These are phyloP conservation scores for Phytopythium litorale DNA, from an alignment of 352 stramenopile species.

Conservation along the genomic window DNA sequence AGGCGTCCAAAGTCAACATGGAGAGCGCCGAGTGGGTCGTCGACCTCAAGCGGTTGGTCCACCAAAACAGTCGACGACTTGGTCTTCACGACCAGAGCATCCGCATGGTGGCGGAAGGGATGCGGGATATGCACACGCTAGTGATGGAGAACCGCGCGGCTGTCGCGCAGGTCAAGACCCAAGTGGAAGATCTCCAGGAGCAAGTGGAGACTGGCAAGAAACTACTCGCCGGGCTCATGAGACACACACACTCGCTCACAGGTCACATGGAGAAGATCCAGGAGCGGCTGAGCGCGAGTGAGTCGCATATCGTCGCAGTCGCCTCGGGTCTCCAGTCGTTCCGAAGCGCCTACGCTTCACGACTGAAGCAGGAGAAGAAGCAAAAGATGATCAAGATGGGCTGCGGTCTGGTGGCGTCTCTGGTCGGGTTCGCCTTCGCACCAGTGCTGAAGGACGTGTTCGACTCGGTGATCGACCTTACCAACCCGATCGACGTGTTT, in stretches of 20 bases:
- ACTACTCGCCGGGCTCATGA: slow-evolving; percentile 8
- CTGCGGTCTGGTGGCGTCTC: slow-evolving; percentile 14
- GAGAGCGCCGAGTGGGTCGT: slow-evolving; percentile 29
- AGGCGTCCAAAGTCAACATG: slow-evolving; percentile 32
- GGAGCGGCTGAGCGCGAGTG: slow-evolving; percentile 8
- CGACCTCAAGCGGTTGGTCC: slow-evolving; percentile 26
- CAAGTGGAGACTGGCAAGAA: slow-evolving; percentile 8
- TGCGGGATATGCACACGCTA: slow-evolving; percentile 11
- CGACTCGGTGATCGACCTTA: slow-evolving; percentile 19
- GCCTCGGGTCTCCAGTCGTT: slow-evolving; percentile 14
- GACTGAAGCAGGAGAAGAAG: slow-evolving; percentile 15
- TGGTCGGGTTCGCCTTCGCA: slow-evolving; percentile 18
- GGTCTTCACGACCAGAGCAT: slow-evolving; percentile 17
- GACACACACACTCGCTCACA: slow-evolving; percentile 3
- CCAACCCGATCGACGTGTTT: slow-evolving; percentile 21
- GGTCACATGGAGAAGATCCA: slow-evolving; percentile 10
- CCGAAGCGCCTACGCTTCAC: slow-evolving; percentile 8
- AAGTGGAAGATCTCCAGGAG: slow-evolving; percentile 6
- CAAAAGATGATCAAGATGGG: slow-evolving; percentile 18
- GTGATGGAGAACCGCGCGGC: slow-evolving; percentile 14
- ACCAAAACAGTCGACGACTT: slow-evolving; percentile 17
- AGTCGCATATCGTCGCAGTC: slow-evolving; percentile 15
- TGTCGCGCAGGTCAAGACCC: slow-evolving; percentile 3
- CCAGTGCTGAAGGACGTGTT: slow-evolving; percentile 21
- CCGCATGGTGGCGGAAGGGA: slow-evolving; percentile 10